These are phyloP conservation scores for Metschnikowia chrysomelidarum DNA, from an alignment of 805 yeast species.

Conservation along the genomic window DNA sequence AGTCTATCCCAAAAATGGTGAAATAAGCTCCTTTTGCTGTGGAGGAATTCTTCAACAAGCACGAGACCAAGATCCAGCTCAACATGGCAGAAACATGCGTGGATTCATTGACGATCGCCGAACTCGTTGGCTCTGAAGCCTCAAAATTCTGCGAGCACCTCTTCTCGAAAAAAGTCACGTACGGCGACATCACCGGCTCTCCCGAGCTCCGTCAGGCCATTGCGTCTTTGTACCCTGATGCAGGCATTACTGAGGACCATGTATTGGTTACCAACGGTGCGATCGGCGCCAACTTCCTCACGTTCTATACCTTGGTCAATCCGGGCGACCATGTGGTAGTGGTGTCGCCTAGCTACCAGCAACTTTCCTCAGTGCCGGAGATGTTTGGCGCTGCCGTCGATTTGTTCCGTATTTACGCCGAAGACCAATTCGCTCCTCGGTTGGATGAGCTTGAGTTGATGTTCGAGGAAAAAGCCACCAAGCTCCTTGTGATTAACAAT, in stretches of 20 bases:
- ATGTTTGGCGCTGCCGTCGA: conserved; percentile 39
- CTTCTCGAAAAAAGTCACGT: conserved; percentile 31
- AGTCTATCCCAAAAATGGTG: conserved; percentile 42
- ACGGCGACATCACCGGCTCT: conserved; percentile 49
- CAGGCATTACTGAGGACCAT: conserved; percentile 27
- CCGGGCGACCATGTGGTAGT: conserved; percentile 48
- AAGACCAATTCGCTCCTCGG: conserved; percentile 37
- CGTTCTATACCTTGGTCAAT: conserved; percentile 43
- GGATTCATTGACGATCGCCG: conserved; percentile 41
- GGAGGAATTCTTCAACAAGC: conserved; percentile 54
- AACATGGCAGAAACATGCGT: conserved; percentile 56
- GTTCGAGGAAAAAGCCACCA: conserved; percentile 35
- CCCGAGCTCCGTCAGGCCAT: conserved; percentile 35
- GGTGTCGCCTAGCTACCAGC: conserved; percentile 51
- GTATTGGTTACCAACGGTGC: conserved; percentile 54
- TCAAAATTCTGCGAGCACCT: conserved; percentile 11
- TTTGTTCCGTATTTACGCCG: conserved; percentile 29
- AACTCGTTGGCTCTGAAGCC: conserved; percentile 25
- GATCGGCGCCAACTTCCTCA: conserved; percentile 52
- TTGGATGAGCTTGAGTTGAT: conserved; percentile 28
- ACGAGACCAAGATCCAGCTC: conserved; percentile 38
- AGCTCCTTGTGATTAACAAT: conserved; percentile 44
- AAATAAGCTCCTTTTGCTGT: conserved; percentile 45
- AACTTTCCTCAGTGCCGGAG: conserved; percentile 45
- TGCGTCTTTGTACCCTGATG: conserved; percentile 34